Evolutionary conservation across 805 yeast species (phyloP).

Genomic region (Metschnikowia cubensis): DNA sequence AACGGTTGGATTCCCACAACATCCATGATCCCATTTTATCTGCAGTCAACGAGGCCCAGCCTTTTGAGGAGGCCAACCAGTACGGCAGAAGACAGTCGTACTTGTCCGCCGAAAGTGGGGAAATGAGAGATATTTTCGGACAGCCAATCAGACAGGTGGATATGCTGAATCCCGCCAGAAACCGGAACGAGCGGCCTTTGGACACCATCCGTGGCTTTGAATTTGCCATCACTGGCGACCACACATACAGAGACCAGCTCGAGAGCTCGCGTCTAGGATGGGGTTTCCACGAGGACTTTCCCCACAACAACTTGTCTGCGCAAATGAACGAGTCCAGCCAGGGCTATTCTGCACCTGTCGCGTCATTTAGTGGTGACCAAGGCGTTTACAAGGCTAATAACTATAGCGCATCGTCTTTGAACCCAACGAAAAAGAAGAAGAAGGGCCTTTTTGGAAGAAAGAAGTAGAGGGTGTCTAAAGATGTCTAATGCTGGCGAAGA

Average conservation of each 20-base stretch:
- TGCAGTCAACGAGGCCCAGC: constrained; percentile 95
- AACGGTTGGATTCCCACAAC: constrained; percentile 10
- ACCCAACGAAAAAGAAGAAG: constrained; percentile 56
- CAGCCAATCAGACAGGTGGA: constrained; percentile 74
- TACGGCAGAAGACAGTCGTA: constrained; percentile 42
- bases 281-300: constrained; percentile 81
- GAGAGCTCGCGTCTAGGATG: constrained; percentile 81
- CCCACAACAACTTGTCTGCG: constrained; percentile 41
- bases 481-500: too few species aligned
- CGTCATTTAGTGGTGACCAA: constrained; percentile 39
- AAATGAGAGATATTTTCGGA: constrained; percentile 82
- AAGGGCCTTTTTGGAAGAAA: constrained; percentile 74
- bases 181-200: constrained; percentile 92
- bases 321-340: constrained; percentile 18
- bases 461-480: constrained; percentile 17
- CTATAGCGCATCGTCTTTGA: constrained; percentile 48
- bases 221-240: constrained; percentile 90
- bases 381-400: constrained; percentile 53
- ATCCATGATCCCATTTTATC: constrained; percentile 81
- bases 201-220: constrained; percentile 95
- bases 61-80: constrained; percentile 66
- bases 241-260: constrained; percentile 69
- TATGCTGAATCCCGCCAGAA: constrained; percentile 87
- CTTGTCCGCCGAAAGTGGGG: constrained; percentile 47
- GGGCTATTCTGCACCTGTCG: constrained; percentile 35